Base-by-base conservation (phyloP, 768 basidiomycete genomes). In the Lanmaoa pseudosensibilis region DNA sequence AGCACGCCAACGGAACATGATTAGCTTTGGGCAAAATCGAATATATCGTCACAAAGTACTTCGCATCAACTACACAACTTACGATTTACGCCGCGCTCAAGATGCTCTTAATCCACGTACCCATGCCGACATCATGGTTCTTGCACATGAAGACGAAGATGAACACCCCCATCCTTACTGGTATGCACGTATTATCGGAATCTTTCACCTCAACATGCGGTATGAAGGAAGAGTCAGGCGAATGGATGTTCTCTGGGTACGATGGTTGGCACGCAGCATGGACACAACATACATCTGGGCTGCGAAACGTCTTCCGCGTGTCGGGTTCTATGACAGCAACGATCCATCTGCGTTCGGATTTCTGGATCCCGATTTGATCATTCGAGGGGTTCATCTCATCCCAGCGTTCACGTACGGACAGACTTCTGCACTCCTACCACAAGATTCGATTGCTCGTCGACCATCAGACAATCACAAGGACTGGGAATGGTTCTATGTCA, bases 61-160 rank as follows among this genome's bases (percentile, higher is more conserved):
- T 0, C 56, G 47, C 0, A 13, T 74, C 33, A 73, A 73, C 37
- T 74, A 71, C 25, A 73, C 71, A 0, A 69, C 61, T 0, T 74
- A 72, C 18, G 64, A 73, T 30, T 56, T 72, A 8, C 48, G 52
- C 7, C 52, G 23, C 25, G 47, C 34, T 1, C 76, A 80, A 54
- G 79, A 83, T 55, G 56, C 68, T 0, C 62, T 82, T 51, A 79
- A 80, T 44, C 71, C 74, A 11, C 44, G 60, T 0, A 75, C 66
- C 0, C 69, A 77, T 11, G 37, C 67, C 1, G 66, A 79, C 36
- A 50, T 82, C 19, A 77, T 80, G 73, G 61, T 76, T 3, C 66
- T 72, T 1, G 45, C 70, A 10, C 51, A 56, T 1, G 56, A 59
- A 3, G 73, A 79, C 36, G 47, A 50, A 1, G 32, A 0, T 3